Conservation (phyloP, 108 stramenopile genomes). For the Cyclostephanos tholiformis region DNA sequence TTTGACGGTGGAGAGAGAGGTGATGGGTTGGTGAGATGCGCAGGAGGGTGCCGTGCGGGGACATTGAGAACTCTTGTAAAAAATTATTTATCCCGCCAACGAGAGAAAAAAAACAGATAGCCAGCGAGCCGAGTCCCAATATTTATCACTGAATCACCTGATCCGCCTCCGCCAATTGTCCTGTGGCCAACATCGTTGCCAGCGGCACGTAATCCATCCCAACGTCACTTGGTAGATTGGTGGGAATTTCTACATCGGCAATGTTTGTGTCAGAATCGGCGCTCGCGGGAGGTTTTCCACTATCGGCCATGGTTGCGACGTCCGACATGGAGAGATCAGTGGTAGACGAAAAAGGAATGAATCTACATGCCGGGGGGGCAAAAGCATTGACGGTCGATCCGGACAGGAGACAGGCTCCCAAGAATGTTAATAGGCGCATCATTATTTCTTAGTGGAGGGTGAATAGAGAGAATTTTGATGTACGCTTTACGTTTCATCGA, state of each 20-base stretch:
- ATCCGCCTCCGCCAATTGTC: slow-evolving; percentile 88
- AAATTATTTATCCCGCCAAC: neutral
- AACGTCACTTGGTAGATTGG: slow-evolving; percentile 80
- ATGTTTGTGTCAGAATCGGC: slow-evolving; percentile 28
- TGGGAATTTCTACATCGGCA: slow-evolving; percentile 77
- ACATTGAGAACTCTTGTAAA: neutral
- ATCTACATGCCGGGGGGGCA: too few relatives aligned
- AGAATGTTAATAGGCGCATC: too few relatives aligned
- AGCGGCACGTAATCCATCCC: slow-evolving; percentile 94
- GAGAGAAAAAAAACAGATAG: slow-evolving; percentile 1
- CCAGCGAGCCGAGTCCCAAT: neutral
- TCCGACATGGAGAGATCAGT: neutral
- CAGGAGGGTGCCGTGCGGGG: neutral
- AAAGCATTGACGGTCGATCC: too few relatives aligned
- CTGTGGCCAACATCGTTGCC: slow-evolving; percentile 90
- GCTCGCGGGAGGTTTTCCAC: slow-evolving; percentile 58
- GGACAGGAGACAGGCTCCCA: neutral
- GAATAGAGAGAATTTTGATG: too few relatives aligned
- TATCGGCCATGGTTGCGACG: slow-evolving; percentile 51
- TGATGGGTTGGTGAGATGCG: too few relatives aligned
- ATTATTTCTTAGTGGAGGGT: too few relatives aligned
- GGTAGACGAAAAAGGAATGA: too few relatives aligned
- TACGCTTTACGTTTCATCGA: too few relatives aligned
- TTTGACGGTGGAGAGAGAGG: too few relatives aligned
- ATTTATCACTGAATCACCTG: slow-evolving; percentile 55